Evolutionary conservation across 306 rosid species (phyloP), one percentile per base, ranked within the genome.

Genomic region (Vigna reflexopilosa): DNA sequence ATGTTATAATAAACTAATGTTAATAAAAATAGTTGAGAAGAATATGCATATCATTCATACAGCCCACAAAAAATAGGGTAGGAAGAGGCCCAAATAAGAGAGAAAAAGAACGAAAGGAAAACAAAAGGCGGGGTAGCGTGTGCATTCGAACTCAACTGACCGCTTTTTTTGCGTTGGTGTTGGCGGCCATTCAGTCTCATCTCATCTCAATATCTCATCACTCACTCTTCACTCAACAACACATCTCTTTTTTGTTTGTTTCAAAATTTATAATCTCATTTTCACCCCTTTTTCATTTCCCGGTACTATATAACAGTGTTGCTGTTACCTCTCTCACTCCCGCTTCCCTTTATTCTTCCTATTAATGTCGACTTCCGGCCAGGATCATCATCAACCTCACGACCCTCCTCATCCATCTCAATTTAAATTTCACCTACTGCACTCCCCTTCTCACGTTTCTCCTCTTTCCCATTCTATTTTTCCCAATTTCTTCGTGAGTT

Each of bases 51-150:
- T 24, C 2, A 24, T 24, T 26, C 28, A 26, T 26, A 22, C 24
- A 22, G 4, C 28, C 28, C 28, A 26, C 3, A 2, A 26, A 26
- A 26, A 26, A 26, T 26, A 26, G 28, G 28, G 28, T 2, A 45
- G 50, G 11, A 15, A 45, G 50, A 12, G 16, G 72, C 52, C 80
- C 72, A 76, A 26, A 12, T 40, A 50, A 15, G 3, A 1, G 50
- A 4, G 0, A 3, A 45, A 13, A 8, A 3, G 38, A 38, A 30
- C 0, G 28, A 15, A 14, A 45, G 44, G 4, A 49, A 16, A 70
- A 52, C 38, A 64, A 67, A 80, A 80, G 70, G 84, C 84, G 84
- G 84, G 83, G 80, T 74, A 64, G 64, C 64, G 64, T 80, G 47
- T 32, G 54, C 40, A 73, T 74, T 80, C 80, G 84, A 80, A 80